A percentile compares a stretch with the other conserved stretches of the same genome.
These are phyloP conservation scores for Sonneratia alba DNA, from an alignment of 345 rosid species.

Conservation along the genomic window DNA sequence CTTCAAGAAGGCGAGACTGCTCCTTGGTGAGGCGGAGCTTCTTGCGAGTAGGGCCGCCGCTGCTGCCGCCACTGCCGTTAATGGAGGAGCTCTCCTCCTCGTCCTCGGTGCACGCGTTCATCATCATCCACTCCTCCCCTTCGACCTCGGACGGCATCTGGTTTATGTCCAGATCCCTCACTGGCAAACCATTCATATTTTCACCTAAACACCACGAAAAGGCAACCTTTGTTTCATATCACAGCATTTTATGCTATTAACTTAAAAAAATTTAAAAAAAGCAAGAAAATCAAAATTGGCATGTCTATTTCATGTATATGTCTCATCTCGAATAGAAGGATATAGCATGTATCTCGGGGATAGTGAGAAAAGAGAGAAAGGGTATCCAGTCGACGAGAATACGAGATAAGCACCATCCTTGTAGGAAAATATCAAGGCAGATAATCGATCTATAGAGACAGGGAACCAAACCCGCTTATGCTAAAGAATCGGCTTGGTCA, in stretches of 20 bases:
- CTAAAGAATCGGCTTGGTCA: background rate
- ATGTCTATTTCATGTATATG: background rate
- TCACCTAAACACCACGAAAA: conserved; percentile 12
- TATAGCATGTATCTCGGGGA: too few relatives aligned
- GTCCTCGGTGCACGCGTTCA: conserved; percentile 29
- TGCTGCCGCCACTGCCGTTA: background rate
- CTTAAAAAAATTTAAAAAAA: too few relatives aligned
- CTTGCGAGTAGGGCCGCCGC: conserved; percentile 62
- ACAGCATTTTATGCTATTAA: background rate
- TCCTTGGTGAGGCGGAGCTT: conserved; percentile 88
- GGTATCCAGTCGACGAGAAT: too few relatives aligned
- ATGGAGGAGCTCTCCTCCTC: conserved; percentile 34
- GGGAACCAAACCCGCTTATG: background rate
- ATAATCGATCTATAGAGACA: background rate
- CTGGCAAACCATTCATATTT: background rate
- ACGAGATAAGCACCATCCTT: too few relatives aligned
- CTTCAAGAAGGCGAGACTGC: conserved; percentile 92
- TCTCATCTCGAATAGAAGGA: background rate
- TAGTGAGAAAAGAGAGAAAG: background rate
- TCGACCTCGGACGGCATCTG: conserved; percentile 35
- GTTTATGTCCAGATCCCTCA: conserved; percentile 66
- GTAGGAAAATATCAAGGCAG: too few relatives aligned
- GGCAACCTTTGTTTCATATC: background rate
- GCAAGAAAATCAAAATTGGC: too few relatives aligned
- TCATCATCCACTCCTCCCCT: conserved; percentile 35